These are phyloP conservation scores for Hyparrhenia diplandra DNA, from an alignment of 176 grass and related monocot genomes.

Conservation along the genomic window DNA sequence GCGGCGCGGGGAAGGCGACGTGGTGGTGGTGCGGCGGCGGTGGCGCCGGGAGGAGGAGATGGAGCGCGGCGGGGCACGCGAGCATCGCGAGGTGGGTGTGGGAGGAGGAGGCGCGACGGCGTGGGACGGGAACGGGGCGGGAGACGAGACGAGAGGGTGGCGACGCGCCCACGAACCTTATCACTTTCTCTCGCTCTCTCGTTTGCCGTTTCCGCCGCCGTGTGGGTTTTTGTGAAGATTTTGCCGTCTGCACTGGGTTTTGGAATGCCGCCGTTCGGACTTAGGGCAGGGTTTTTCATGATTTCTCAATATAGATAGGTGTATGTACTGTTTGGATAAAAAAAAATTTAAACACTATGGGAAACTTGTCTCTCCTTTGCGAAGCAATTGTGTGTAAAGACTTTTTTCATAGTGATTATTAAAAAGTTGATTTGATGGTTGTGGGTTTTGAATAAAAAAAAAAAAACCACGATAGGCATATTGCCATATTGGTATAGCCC, in stretches of 20 bases:
- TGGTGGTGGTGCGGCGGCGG: slow-evolving; percentile 5
- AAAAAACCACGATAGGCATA: too few species aligned
- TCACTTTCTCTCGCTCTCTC: slow-evolving; percentile 24
- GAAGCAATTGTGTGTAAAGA: too few species aligned
- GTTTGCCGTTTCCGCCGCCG: not conserved
- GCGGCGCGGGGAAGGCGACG: slow-evolving; percentile 25
- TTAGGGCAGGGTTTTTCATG: not conserved
- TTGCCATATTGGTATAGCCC: too few species aligned
- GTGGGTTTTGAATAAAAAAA: too few species aligned
- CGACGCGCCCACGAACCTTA: slow-evolving; percentile 43
- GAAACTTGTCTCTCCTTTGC: too few species aligned
- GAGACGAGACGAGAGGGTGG: slow-evolving; percentile 21
- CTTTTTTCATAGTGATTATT: too few species aligned
- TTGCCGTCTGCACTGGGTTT: too few species aligned
- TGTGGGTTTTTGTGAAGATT: not conserved
- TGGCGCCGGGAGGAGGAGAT: slow-evolving; percentile 30
- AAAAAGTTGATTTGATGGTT: too few species aligned
- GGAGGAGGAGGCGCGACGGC: not conserved
- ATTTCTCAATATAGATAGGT: too few species aligned
- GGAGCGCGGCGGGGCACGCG: slow-evolving; percentile 36
- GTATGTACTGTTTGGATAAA: too few species aligned
- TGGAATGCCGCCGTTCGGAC: not conserved
- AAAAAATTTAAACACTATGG: too few species aligned
- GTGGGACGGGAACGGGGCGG: not conserved
- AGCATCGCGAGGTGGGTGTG: slow-evolving; percentile 34